Evolutionary conservation across 1,284 basidiomycete genomes (phyloP), one percentile per base, ranked within the genome.

Genomic region (Cryptococcus amylolentus): DNA sequence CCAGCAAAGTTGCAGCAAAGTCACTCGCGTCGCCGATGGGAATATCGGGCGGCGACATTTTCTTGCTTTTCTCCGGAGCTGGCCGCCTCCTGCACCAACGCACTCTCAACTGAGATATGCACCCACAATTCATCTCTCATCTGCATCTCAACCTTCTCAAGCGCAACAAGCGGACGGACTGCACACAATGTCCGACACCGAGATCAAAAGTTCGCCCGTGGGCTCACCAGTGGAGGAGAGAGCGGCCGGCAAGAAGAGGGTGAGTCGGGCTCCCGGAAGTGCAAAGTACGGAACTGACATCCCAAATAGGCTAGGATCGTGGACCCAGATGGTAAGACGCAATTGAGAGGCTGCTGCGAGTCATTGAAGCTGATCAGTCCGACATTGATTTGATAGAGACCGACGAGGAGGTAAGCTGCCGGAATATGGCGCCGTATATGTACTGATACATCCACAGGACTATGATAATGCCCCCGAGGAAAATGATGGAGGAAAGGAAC

Each of bases 401-500:
- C 52, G 66, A 65, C 20, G 65, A 67, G 50, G 56, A 66, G 55
- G 14, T 38, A 26, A 12, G 45, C 48, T n/a, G 28, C 49, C 7
- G 37, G 6, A 14, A 18, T n/a, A 13, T 26, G 42, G 27, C 6
- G 13, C 20, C 26, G 12, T 23, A 42, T 18, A n/a, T 27, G 9
- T 18, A 37, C 48, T 50, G 23, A 43, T 26, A 16, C 41, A 23
- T 18, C 5, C 23, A 9, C 40, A 38, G 20, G 28, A 38, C 10
- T 8, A 23, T 18, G n/a, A 37, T n/a, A 43, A 66, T 18, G 62
- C 64, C 27, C 66, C 64, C 43, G 61, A 62, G 47, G 59, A 56
- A 4, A 60, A 57, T 8, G 52, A 45, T 18, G 61, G 56, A 69
- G 86, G 83, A 49, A 79, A 80, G 58, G 86, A 86, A 64, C 95